Conservation (phyloP, 805 yeast genomes). For the Sugiyamaella chiloensis region DNA sequence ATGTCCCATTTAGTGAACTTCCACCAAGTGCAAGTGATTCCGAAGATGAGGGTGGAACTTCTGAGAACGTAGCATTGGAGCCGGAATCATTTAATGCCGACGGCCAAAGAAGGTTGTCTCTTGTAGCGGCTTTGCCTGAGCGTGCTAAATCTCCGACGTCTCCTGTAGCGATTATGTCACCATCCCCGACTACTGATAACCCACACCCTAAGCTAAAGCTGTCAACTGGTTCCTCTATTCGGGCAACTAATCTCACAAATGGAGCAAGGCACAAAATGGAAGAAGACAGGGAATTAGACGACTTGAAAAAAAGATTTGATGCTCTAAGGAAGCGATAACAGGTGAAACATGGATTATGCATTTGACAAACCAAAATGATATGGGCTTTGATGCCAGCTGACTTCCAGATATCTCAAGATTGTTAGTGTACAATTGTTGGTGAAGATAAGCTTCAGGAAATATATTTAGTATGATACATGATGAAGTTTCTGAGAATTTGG, state of each 20-base stretch:
- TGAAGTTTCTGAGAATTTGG: no score
- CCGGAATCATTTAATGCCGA: constrained; percentile 23
- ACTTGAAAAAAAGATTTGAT: constrained; percentile 68
- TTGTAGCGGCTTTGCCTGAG: constrained; percentile 24
- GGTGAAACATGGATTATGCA: background rate
- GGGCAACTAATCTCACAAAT: constrained; percentile 8
- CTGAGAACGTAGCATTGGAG: constrained; percentile 26
- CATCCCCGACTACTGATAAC: constrained; percentile 33
- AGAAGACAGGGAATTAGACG: constrained; percentile 52
- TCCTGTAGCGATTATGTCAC: constrained; percentile 33
- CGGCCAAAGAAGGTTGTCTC: constrained; percentile 15
- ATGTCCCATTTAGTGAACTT: constrained; percentile 64
- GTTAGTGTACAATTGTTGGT: background rate
- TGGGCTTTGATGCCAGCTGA: background rate
- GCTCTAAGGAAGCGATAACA: constrained; percentile 52
- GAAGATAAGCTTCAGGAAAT: no score
- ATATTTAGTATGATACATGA: no score
- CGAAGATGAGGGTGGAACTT: constrained; percentile 15
- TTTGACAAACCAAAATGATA: no score
- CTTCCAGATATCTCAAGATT: no score
- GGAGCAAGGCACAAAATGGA: constrained; percentile 15
- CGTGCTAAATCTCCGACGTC: constrained; percentile 22
- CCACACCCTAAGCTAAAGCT: constrained; percentile 29
- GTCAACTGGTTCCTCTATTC: constrained; percentile 11
- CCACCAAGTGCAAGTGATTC: constrained; percentile 23